Evolutionary conservation across 495 filamentous ascomycete genomes (phyloP).

Genomic region (Podospora fimiseda): DNA sequence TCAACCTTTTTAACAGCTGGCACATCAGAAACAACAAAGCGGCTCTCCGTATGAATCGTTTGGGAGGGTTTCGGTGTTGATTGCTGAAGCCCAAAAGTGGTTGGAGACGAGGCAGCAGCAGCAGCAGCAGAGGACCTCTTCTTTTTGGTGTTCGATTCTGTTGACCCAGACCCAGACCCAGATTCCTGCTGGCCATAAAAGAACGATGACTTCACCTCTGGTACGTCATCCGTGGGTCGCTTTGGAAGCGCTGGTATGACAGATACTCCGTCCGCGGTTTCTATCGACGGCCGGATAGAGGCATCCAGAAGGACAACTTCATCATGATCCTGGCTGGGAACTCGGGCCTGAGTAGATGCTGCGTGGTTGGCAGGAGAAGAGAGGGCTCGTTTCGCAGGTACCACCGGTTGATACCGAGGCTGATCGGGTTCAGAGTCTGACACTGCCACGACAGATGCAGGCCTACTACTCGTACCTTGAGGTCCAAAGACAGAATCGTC

Average conservation of each 20-base stretch:
- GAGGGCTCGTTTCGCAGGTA: not conserved
- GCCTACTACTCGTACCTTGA: no score
- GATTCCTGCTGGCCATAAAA: not conserved
- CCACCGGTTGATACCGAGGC: not conserved
- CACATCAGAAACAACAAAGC: not conserved
- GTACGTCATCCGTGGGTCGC: no score
- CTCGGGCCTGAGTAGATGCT: no score
- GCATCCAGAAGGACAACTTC: not conserved
- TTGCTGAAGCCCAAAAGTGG: not conserved
- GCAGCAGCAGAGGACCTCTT: not conserved
- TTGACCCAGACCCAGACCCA: no score
- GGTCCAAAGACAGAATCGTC: not conserved
- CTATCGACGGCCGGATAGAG: not conserved
- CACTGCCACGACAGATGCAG: no score
- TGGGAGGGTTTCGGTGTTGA: not conserved
- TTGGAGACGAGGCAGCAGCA: not conserved
- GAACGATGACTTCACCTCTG: not conserved
- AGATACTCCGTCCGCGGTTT: not conserved
- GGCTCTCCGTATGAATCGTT: not conserved
- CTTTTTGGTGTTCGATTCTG: not conserved
- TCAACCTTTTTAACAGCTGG: slow-evolving; percentile 1
- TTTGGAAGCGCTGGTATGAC: not conserved
- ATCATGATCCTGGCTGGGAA: not conserved
- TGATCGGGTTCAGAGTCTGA: not conserved
- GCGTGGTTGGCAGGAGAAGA: not conserved